phyloP scores from a whole-genome alignment of 1,139 yeast genomes.

The Kodamaea ohmeri region DNA sequence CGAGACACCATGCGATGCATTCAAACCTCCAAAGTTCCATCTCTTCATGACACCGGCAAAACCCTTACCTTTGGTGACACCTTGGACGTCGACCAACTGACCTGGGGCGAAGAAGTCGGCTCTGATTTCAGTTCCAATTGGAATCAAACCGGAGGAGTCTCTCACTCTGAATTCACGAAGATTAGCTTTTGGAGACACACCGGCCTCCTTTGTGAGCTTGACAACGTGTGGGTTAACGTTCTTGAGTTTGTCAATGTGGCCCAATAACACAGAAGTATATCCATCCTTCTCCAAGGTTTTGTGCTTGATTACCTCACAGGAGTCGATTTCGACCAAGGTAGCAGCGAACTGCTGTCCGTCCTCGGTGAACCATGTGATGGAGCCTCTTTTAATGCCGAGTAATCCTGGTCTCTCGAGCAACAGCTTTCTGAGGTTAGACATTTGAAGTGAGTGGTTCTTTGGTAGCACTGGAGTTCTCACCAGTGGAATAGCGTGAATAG shows the following conservation, averaged over 20 bases:
- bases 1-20: slow-evolving; percentile 96
- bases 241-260: slow-evolving; percentile 71
- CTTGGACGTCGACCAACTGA: slow-evolving; percentile 76
- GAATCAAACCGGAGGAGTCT: slow-evolving; percentile 61
- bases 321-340: slow-evolving; percentile 83
- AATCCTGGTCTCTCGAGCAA: slow-evolving; percentile 79
- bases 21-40: slow-evolving; percentile 86
- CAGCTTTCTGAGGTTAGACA: slow-evolving; percentile 61
- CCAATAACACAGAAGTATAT: slow-evolving; percentile 81
- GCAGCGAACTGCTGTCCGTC: slow-evolving; percentile 72
- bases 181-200: slow-evolving; percentile 78
- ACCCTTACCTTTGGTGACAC: slow-evolving; percentile 90
- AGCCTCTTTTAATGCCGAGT: slow-evolving; percentile 80
- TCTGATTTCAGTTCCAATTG: slow-evolving; percentile 72
- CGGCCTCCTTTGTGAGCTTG: slow-evolving; percentile 78
- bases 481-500: slow-evolving; percentile 54
- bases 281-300: slow-evolving; percentile 73
- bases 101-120: slow-evolving; percentile 87
- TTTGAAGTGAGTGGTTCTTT: slow-evolving; percentile 54
- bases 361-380: slow-evolving; percentile 78
- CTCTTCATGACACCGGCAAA: slow-evolving; percentile 98
- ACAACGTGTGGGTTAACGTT: slow-evolving; percentile 64
- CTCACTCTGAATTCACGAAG: slow-evolving; percentile 78
- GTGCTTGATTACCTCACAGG: slow-evolving; percentile 78
- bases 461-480: slow-evolving; percentile 42